Evolutionary conservation across 2,329 filamentous ascomycete genomes (phyloP).

Genomic region (Colletotrichum shisoi): DNA sequence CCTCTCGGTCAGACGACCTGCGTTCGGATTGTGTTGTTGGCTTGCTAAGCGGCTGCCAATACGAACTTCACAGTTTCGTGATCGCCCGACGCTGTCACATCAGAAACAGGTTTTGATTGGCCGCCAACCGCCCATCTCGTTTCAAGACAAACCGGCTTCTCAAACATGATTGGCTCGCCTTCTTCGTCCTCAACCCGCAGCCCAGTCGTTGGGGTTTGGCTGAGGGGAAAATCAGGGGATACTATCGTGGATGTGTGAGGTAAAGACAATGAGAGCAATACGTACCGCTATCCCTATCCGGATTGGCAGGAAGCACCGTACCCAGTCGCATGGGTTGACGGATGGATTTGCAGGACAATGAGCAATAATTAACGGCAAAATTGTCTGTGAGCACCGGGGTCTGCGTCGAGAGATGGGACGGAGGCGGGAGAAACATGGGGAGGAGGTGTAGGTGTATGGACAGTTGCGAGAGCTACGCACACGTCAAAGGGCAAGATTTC

Average conservation of each 20-base stretch:
- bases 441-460: slow-evolving; percentile 1
- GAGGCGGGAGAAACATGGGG: slow-evolving; percentile 3
- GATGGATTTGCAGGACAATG: slow-evolving; percentile 29
- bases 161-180: slow-evolving; percentile 28
- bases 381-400: slow-evolving; percentile 20
- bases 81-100: slow-evolving; percentile 36
- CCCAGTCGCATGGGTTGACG: slow-evolving; percentile 15
- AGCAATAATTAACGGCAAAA: slow-evolving; percentile 14
- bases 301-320: slow-evolving; percentile 5
- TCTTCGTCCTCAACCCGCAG: slow-evolving; percentile 32
- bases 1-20: slow-evolving; percentile 31
- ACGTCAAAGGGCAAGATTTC: background rate
- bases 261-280: background rate
- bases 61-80: slow-evolving; percentile 14
- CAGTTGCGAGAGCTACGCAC: background rate
- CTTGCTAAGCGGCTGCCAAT: slow-evolving; percentile 10
- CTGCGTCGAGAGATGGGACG: slow-evolving; percentile 20
- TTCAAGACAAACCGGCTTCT: slow-evolving; percentile 29
- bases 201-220: slow-evolving; percentile 25
- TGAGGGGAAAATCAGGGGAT: background rate
- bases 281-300: background rate
- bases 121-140: slow-evolving; percentile 25
- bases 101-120: slow-evolving; percentile 33
- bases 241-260: too few relatives aligned
- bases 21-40: slow-evolving; percentile 24